A percentile compares a stretch with the other conserved stretches of the same genome.
Conservation (phyloP, 345 rosid species). For the Eucalyptus sp. region DNA sequence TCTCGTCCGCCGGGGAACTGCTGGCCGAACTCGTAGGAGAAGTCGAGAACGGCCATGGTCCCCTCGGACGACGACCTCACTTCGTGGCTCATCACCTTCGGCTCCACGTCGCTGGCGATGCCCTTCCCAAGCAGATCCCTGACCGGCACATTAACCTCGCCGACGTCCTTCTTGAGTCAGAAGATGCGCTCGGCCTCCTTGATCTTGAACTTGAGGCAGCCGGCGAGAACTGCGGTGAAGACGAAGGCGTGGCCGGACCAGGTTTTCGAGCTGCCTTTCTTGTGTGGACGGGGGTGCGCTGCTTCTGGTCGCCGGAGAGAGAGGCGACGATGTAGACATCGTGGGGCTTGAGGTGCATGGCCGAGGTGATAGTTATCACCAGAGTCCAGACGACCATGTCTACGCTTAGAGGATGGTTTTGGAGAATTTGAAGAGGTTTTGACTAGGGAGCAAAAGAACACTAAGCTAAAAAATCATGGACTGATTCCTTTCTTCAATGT, state of each 20-base stretch:
- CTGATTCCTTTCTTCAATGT: too few relatives aligned
- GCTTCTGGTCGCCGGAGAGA: slow-evolving; percentile 17
- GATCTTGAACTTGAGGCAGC: slow-evolving; percentile 27
- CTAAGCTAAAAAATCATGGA: too few relatives aligned
- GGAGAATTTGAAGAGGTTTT: too few relatives aligned
- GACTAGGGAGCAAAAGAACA: too few relatives aligned
- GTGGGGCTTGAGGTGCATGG: slow-evolving; percentile 34
- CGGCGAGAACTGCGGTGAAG: slow-evolving; percentile 27
- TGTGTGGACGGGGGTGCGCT: slow-evolving; percentile 21
- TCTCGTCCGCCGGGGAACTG: slow-evolving; percentile 1
- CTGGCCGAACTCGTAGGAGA: slow-evolving; percentile 27
- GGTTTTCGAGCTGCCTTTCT: slow-evolving; percentile 10
- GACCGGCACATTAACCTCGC: slow-evolving; percentile 41
- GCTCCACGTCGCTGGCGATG: neutral
- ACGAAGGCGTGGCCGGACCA: slow-evolving; percentile 38
- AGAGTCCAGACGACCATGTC: slow-evolving; percentile 43
- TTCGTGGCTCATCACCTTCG: neutral
- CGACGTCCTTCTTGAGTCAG: slow-evolving; percentile 31
- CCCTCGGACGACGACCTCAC: slow-evolving; percentile 4
- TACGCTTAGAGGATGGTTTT: too few relatives aligned
- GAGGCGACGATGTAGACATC: slow-evolving; percentile 42
- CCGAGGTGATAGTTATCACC: slow-evolving; percentile 32
- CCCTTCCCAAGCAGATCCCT: too few relatives aligned
- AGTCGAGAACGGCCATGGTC: slow-evolving; percentile 14
- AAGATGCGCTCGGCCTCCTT: slow-evolving; percentile 22